These are phyloP conservation scores for Galerina sulciceps DNA, from an alignment of 768 basidiomycete species.

Conservation along the genomic window DNA sequence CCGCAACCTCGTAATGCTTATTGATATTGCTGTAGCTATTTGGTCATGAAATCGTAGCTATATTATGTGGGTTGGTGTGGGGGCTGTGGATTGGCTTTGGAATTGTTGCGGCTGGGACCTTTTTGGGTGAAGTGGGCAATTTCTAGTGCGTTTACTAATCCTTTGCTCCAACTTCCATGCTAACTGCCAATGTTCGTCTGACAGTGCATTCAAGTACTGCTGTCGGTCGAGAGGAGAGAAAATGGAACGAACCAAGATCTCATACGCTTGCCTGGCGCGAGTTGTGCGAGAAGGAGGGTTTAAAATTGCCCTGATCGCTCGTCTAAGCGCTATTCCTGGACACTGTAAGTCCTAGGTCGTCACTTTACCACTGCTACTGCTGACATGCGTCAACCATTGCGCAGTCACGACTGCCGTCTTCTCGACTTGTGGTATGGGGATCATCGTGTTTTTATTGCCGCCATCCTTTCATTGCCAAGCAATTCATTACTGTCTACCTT, in stretches of 20 bases:
- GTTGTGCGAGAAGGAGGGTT: constrained; percentile 89
- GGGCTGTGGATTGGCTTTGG: constrained; percentile 86
- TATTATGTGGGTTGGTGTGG: constrained; percentile 91
- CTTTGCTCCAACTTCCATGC: neutral
- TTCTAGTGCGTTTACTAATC: constrained; percentile 64
- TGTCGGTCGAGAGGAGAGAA: constrained; percentile 79
- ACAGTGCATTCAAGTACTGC: constrained; percentile 82
- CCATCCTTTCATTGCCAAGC: constrained; percentile 84
- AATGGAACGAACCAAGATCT: constrained; percentile 58
- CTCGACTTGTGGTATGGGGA: constrained; percentile 86
- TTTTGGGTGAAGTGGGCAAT: constrained; percentile 86
- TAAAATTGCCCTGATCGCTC: constrained; percentile 76
- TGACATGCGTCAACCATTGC: neutral
- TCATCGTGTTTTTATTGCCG: constrained; percentile 78
- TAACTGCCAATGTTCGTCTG: neutral
- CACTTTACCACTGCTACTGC: neutral
- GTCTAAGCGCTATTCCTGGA: constrained; percentile 83
- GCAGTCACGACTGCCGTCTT: constrained; percentile 88
- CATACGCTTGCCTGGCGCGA: constrained; percentile 64
- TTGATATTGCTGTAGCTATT: constrained; percentile 57
- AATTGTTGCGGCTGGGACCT: constrained; percentile 83
- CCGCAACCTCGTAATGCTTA: neutral
- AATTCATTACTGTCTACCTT: constrained; percentile 90
- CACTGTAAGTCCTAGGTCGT: constrained; percentile 63
- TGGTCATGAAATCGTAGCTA: constrained; percentile 90